Conservation (phyloP, 2,329 filamentous ascomycete species). For the Mycogone perniciosa region DNA sequence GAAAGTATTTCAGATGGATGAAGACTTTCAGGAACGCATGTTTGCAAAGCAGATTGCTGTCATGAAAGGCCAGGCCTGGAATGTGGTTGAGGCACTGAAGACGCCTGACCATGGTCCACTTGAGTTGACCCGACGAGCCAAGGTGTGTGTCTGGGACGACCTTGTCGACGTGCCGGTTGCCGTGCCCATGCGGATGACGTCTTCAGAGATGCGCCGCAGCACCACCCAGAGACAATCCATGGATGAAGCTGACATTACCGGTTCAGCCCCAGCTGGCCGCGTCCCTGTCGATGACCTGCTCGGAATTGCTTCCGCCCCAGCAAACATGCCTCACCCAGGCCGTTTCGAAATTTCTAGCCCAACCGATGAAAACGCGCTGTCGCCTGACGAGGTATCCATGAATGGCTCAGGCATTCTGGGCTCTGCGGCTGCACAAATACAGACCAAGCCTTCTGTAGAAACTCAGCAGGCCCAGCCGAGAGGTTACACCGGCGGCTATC, state of each 20-base stretch:
- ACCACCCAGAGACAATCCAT: conserved; percentile 42
- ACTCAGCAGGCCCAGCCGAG: conserved; percentile 12
- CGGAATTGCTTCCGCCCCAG: conserved; percentile 53
- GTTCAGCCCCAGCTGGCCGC: conserved; percentile 27
- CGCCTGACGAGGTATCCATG: conserved; percentile 29
- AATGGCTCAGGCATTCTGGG: conserved; percentile 17
- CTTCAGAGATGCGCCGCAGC: conserved; percentile 73
- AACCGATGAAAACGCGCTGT: conserved; percentile 35
- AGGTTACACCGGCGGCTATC: conserved; percentile 31
- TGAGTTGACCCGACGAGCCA: conserved; percentile 81
- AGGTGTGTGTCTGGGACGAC: conserved; percentile 97
- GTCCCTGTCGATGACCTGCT: conserved; percentile 60
- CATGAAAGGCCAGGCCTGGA: conserved; percentile 99
- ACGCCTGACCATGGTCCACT: conserved; percentile 85
- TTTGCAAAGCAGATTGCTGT: conserved; percentile 97
- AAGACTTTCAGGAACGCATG: conserved; percentile 98
- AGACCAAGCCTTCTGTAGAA: not conserved
- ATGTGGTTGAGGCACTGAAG: conserved; percentile 96
- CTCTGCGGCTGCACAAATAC: not conserved
- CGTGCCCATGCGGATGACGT: conserved; percentile 79
- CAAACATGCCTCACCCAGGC: conserved; percentile 66
- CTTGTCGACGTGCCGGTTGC: conserved; percentile 92
- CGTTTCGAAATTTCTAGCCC: conserved; percentile 60
- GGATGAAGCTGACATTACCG: conserved; percentile 85
- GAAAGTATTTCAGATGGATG: conserved; percentile 81